phyloP scores from a whole-genome alignment of 2,329 filamentous ascomycete genomes.

The Diplodia intermedia region DNA sequence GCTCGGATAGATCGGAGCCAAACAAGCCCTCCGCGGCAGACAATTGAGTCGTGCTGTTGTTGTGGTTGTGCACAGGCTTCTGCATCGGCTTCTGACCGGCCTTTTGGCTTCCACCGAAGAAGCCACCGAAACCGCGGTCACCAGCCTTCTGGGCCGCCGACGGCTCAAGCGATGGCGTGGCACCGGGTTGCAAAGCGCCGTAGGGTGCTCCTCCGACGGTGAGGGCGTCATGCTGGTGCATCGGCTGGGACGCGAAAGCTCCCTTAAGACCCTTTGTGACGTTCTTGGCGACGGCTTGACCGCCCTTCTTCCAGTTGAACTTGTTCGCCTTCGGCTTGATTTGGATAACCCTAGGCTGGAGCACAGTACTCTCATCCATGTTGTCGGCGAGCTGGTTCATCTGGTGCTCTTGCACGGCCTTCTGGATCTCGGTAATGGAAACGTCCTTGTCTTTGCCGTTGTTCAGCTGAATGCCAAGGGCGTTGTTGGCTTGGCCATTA shows the following conservation, averaged over 20 bases:
- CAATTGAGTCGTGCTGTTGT: conserved; percentile 38
- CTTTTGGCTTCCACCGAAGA: conserved; percentile 45
- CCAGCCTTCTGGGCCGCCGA: conserved; percentile 33
- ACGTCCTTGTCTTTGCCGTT: conserved; percentile 49
- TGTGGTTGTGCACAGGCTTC: conserved; percentile 45
- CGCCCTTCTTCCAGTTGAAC: conserved; percentile 98
- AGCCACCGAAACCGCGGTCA: conserved; percentile 40
- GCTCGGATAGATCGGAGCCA: conserved; percentile 84
- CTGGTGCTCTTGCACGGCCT: conserved; percentile 41
- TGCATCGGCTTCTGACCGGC: conserved; percentile 36
- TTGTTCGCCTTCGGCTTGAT: conserved; percentile 92
- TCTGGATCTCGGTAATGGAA: conserved; percentile 56
- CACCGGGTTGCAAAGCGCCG: conserved; percentile 39
- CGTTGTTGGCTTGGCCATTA: conserved; percentile 63
- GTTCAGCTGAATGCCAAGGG: conserved; percentile 66
- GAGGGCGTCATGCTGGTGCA: conserved; percentile 56
- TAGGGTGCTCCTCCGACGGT: conserved; percentile 57
- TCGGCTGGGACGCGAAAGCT: conserved; percentile 74
- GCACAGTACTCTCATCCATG: conserved; percentile 70
- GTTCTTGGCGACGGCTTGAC: conserved; percentile 91
- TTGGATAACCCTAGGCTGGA: conserved; percentile 90
- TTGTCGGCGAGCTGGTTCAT: conserved; percentile 54
- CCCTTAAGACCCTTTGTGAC: conserved; percentile 94
- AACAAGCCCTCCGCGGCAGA: conserved; percentile 67
- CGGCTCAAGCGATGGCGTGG: conserved; percentile 4